Base-by-base conservation (phyloP, 768 basidiomycete genomes). In the Kwoniella sp. region DNA sequence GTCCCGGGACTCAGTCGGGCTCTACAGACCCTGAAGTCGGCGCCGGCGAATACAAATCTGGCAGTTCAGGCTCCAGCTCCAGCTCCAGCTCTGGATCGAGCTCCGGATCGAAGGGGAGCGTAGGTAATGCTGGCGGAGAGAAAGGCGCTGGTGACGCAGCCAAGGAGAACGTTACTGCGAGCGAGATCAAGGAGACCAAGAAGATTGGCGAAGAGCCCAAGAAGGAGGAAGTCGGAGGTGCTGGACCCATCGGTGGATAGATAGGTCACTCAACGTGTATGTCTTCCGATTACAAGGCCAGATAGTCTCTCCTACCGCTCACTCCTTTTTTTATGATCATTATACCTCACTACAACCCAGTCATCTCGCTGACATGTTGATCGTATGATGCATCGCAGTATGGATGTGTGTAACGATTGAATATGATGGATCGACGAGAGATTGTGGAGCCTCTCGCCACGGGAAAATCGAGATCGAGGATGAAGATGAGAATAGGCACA, bases 131-230 rank as follows among this genome's bases (percentile, higher is more conserved):
- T 17, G 65, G 64, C 25, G 69, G 67, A 22, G 28, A 68, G 58
- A 56, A 67, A 20, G 71, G 65, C 25, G 61, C 56, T 1, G 66
- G 64, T 3, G 58, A 63, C 34, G 47, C 65, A 34, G 47, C 47
- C 2, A 58, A 64, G 11, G 65, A 57, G 22, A 30, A 68, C n/a
- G 53, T 60, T 0, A 57, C 58, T 4, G 67, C 56, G n/a, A 64
- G 69, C 52, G 67, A 71, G 55, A 66, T 73, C n/a, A 67, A 61
- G 31, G 76, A 78, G 67, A 78, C 76, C 25, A 78, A 78, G 67
- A 78, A 78, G 61, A 47, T 78, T 26, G 76, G 76, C 20, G 67
- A 75, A 54, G 63, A 68, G 8, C 73, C 76, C 4, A 75, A 75
- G 74, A 67, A 78, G 59, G 66, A 67, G 52, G 68, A 71, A 51